phyloP scores from a whole-genome alignment of 1,284 basidiomycete species.

The Apiotrichum porosum region DNA sequence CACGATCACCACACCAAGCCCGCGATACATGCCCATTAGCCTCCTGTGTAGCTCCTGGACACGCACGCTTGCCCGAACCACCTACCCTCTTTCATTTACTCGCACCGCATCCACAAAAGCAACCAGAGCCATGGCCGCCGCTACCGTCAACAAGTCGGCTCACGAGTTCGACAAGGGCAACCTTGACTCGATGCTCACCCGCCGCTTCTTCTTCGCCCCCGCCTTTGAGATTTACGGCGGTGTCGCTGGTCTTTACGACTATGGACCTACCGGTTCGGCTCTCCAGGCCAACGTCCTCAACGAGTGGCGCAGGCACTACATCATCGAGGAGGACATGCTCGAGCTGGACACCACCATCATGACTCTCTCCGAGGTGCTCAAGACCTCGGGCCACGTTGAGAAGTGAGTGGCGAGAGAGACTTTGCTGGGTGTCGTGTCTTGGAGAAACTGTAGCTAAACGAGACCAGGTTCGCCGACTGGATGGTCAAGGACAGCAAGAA shows the following conservation, averaged over 20 bases:
- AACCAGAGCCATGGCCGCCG: conserved; percentile 15
- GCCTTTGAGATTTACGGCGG: conserved; percentile 99
- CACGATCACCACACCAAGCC: too few relatives aligned
- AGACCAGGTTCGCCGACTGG: conserved; percentile 81
- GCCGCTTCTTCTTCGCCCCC: conserved; percentile 96
- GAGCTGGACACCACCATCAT: conserved; percentile 98
- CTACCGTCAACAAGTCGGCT: conserved; percentile 68
- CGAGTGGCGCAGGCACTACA: conserved; percentile 97
- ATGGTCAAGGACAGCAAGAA: conserved; percentile 96
- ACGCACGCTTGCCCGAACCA: conserved; percentile 5
- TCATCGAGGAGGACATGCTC: conserved; percentile 98
- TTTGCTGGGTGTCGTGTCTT: too few relatives aligned
- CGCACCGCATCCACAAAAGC: background rate
- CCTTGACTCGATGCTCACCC: conserved; percentile 81
- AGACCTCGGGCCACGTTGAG: conserved; percentile 96
- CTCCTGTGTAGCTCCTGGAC: conserved; percentile 8
- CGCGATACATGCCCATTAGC: conserved; percentile 18
- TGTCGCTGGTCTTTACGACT: conserved; percentile 93
- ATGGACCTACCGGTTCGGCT: conserved; percentile 89
- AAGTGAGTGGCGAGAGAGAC: conserved; percentile 50
- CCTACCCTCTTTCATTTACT: background rate
- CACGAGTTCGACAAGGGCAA: conserved; percentile 85
- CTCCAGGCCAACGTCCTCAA: conserved; percentile 95
- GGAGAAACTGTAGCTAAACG: too few relatives aligned
- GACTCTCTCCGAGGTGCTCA: conserved; percentile 91